A percentile compares a stretch with the other conserved stretches of the same genome.
Evolutionary conservation across 345 rosid species (phyloP).

Genomic region (Carallia pectinifolia): DNA sequence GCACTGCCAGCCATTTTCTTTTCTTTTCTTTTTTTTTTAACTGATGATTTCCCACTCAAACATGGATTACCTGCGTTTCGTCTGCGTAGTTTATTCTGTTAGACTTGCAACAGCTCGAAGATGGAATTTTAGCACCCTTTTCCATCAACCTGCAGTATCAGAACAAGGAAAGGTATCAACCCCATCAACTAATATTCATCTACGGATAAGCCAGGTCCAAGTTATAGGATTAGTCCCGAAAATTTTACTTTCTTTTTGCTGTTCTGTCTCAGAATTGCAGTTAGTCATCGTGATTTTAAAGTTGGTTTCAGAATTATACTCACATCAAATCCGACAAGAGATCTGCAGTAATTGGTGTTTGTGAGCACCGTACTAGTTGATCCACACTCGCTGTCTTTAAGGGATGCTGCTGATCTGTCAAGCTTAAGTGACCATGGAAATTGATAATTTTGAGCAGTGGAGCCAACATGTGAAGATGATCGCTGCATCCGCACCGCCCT

Average conservation of each 20-base stretch:
- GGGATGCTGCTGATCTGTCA: slow-evolving; percentile 65
- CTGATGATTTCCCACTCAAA: not conserved
- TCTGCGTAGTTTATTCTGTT: too few relatives aligned
- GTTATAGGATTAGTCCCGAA: too few relatives aligned
- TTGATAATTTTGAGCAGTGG: slow-evolving; percentile 51
- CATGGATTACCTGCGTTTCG: not conserved
- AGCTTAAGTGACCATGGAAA: slow-evolving; percentile 84
- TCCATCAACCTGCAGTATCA: slow-evolving; percentile 21
- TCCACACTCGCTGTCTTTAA: slow-evolving; percentile 81
- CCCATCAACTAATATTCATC: too few relatives aligned
- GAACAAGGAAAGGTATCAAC: too few relatives aligned
- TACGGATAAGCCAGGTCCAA: too few relatives aligned
- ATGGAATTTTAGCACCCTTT: slow-evolving; percentile 7
- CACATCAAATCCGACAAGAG: slow-evolving; percentile 41
- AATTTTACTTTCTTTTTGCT: not conserved
- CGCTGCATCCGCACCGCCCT: slow-evolving; percentile 80
- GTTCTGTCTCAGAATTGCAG: not conserved
- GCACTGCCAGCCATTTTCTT: not conserved
- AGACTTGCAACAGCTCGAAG: not conserved
- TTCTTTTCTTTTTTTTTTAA: too few relatives aligned
- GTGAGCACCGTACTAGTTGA: slow-evolving; percentile 78
- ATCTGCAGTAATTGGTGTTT: slow-evolving; percentile 62
- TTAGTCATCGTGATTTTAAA: not conserved
- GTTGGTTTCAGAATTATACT: slow-evolving; percentile 5
- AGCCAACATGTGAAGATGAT: slow-evolving; percentile 75